Base-by-base conservation (phyloP, 2,329 filamentous ascomycete genomes). In the Exophiala viscosa region DNA sequence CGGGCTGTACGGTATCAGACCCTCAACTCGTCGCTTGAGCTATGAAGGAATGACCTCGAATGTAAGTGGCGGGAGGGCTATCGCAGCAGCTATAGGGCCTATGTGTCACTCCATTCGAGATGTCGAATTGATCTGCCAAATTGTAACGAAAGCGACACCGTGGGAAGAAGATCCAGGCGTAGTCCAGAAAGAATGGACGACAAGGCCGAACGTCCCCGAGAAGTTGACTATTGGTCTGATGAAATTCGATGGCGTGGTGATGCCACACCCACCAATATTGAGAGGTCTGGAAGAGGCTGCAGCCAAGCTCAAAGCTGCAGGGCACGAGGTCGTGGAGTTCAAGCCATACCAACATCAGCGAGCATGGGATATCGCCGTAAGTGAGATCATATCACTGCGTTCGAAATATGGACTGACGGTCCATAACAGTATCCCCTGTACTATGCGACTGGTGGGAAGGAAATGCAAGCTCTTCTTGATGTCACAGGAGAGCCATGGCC, bases 171-270 rank as follows among this genome's bases (percentile, higher is more conserved):
- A 40, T 10, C 38, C 35, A n/a, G 9, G 23, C 3, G 31, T 45
- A 11, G 43, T 45, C 2, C 43, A 32, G 38, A 40, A 40, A 18
- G 9, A 14, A 18, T 40, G 38, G 38, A 40, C 17, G 17, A 11
- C 38, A 15, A 15, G 38, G 5, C 38, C 38, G 10, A 17, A 15
- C 7, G 34, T 45, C 9, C 55, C 5, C 66, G 66, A 33, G 32
- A 52, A 40, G 41, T 65, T 87, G 17, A 77, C 71, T 35, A 71
- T 88, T 48, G 85, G 73, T 3, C 76, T 88, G 18, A 73, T 87
- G 67, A 82, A 78, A 76, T 72, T 84, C 65, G 85, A 88, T 63
- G 80, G 77, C 9, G 73, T 83, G 45, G 83, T 86, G 2, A 73
- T 51, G 34, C 85, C 85, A 0, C 86, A 86, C 45, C 84, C 85